Conservation (phyloP, 2,329 filamentous ascomycete genomes). For the Chrysoporthe austroafricana region DNA sequence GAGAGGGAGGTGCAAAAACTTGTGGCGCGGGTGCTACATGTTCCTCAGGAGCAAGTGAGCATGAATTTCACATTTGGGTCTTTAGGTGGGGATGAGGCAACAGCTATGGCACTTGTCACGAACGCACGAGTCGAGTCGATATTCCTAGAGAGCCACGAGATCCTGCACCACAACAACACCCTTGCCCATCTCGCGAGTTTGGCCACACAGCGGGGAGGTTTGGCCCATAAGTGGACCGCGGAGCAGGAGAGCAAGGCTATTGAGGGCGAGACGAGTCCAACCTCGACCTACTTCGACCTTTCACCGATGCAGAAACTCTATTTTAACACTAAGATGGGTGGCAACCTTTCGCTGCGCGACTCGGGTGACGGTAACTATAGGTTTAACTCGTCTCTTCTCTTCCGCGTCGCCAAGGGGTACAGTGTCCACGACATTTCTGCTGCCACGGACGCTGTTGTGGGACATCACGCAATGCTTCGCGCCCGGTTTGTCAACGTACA, state of each 20-base stretch:
- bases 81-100: slow-evolving; percentile 46
- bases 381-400: slow-evolving; percentile 55
- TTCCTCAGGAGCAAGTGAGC: slow-evolving; percentile 44
- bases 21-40: slow-evolving; percentile 43
- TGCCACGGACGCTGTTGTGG: slow-evolving; percentile 52
- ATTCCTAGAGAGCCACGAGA: slow-evolving; percentile 41
- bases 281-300: slow-evolving; percentile 44
- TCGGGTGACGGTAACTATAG: slow-evolving; percentile 44
- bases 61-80: slow-evolving; percentile 47
- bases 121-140: slow-evolving; percentile 45
- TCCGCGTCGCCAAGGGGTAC: slow-evolving; percentile 48
- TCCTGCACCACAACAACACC: slow-evolving; percentile 42
- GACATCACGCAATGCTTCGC: slow-evolving; percentile 56
- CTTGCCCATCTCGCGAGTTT: slow-evolving; percentile 44
- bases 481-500: slow-evolving; percentile 46
- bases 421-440: slow-evolving; percentile 50
- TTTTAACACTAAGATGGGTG: slow-evolving; percentile 52
- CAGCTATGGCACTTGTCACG: slow-evolving; percentile 44
- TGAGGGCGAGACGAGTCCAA: slow-evolving; percentile 8
- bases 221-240: slow-evolving; percentile 40
- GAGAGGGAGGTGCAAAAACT: slow-evolving; percentile 45
- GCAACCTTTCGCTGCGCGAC: slow-evolving; percentile 37
- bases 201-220: slow-evolving; percentile 39
- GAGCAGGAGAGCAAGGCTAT: slow-evolving; percentile 36
- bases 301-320: slow-evolving; percentile 60